Evolutionary conservation across 75 land plant genomes (phyloP), one percentile per base, ranked within the genome.

Genomic region (Selaginella moellendorffii): DNA sequence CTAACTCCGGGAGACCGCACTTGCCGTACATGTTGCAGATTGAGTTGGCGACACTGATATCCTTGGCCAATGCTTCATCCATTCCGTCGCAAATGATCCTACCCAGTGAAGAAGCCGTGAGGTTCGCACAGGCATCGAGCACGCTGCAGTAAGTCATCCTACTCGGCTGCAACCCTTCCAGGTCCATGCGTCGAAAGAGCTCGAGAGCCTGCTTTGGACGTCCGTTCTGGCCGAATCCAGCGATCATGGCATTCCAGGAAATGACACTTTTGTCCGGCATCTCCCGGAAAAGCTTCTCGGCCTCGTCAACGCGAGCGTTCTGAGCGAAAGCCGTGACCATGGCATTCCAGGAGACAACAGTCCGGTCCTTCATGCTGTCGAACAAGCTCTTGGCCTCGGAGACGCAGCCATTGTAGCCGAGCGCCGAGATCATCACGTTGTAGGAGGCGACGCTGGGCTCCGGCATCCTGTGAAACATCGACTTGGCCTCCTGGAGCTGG

Each of bases 1-100:
- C 80, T 24, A 42, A 67, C 20, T 31, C 77, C 54, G 68, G n/a
- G 27, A 64, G 53, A 19, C 53, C 68, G 59, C 80, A 74, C 51
- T 73, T 77, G 12, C 71, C 63, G 42, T 80, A 80, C 83, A 77
- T 74, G 64, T 65, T 69, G 42, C 77, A 31, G 66, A 80, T 31
- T 0, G 72, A 42, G 24, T 75, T 80, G 10, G 61, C 73, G 8
- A 78, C 61, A 65, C 68, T 69, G 24, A 63, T 60, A 74, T 77
- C 68, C 29, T 9, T 24, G 29, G 24, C 12, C 26, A 72, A 52
- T 51, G 71, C 73, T 53, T 77, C 72, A 21, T 73, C 0, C 25
- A 66, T 46, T 10, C 66, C 22, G 24, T 52, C 29, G 53, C 69
- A 77, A n/a, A 73, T 52, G 54, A 64, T 63, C 1, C 31, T 59